Conservation (phyloP, 2,329 filamentous ascomycete genomes). For the Bipolaris sorokiniana region DNA sequence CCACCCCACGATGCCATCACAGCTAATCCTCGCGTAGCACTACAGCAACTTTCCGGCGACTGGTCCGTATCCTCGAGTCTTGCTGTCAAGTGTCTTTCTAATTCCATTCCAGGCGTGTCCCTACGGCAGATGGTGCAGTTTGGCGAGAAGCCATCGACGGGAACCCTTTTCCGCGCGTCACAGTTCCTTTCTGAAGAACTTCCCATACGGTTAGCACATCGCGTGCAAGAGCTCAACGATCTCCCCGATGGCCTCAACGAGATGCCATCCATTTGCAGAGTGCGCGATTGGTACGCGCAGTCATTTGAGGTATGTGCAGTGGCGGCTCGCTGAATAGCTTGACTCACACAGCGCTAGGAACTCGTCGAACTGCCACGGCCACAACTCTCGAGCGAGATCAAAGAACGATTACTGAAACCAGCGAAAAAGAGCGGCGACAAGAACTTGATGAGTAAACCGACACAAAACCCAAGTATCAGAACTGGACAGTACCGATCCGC, state of each 20-base stretch:
- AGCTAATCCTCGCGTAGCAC: slow-evolving; percentile 58
- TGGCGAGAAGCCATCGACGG: slow-evolving; percentile 86
- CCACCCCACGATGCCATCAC: slow-evolving; percentile 4
- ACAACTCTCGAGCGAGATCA: slow-evolving; percentile 74
- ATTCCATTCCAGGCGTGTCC: slow-evolving; percentile 58
- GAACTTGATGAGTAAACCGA: slow-evolving; percentile 78
- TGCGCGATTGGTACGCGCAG: slow-evolving; percentile 98
- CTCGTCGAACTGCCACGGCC: slow-evolving; percentile 87
- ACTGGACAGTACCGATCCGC: slow-evolving; percentile 78
- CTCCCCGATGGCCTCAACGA: slow-evolving; percentile 95
- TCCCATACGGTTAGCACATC: slow-evolving; percentile 93
- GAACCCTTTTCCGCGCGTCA: slow-evolving; percentile 94
- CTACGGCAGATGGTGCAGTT: slow-evolving; percentile 99
- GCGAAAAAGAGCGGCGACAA: slow-evolving; percentile 65
- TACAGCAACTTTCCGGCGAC: slow-evolving; percentile 97
- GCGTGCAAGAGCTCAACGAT: slow-evolving; percentile 90
- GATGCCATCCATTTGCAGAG: slow-evolving; percentile 94
- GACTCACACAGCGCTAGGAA: slow-evolving; percentile 66
- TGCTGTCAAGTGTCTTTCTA: slow-evolving; percentile 18
- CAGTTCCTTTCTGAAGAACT: slow-evolving; percentile 99
- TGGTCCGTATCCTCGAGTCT: slow-evolving; percentile 83
- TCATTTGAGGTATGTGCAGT: slow-evolving; percentile 83
- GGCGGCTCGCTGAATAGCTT: slow-evolving; percentile 17
- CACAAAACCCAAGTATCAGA: slow-evolving; percentile 85
- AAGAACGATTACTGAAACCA: slow-evolving; percentile 77